A percentile compares a stretch with the other conserved stretches of the same genome.
Evolutionary conservation across 768 basidiomycete genomes (phyloP).

Genomic region (Trametes cingulata): DNA sequence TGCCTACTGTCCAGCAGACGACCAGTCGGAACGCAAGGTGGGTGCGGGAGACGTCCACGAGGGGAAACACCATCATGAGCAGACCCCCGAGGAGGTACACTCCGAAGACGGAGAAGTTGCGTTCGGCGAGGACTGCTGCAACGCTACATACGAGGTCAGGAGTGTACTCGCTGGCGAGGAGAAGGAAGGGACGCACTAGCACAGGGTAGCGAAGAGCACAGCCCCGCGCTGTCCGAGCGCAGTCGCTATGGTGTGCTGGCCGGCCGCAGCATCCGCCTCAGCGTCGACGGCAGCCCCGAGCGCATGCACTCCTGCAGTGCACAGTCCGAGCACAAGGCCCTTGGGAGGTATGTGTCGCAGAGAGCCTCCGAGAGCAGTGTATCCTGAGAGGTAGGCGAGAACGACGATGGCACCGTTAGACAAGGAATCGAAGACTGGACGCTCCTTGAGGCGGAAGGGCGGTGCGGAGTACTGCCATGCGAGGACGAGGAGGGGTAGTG

Average conservation of each 20-base stretch:
- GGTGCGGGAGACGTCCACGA: neutral
- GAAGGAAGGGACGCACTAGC: conserved; percentile 1
- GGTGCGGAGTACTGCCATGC: conserved; percentile 13
- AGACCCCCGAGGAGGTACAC: conserved; percentile 8
- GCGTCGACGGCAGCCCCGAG: conserved; percentile 11
- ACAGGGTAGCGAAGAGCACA: neutral
- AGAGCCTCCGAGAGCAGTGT: conserved; percentile 1
- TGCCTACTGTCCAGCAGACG: conserved; percentile 7
- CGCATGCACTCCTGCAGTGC: conserved; percentile 12
- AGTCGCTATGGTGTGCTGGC: conserved; percentile 13
- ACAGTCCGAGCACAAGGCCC: conserved; percentile 9
- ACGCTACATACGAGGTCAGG: neutral
- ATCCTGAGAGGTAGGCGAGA: conserved; percentile 7
- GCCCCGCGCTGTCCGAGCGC: neutral
- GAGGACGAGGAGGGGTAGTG: neutral
- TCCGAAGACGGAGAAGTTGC: conserved; percentile 3
- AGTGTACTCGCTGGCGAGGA: neutral
- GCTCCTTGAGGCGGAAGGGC: conserved; percentile 13
- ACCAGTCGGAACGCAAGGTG: conserved; percentile 5
- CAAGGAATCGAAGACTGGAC: conserved; percentile 6
- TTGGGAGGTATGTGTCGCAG: neutral
- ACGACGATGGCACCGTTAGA: conserved; percentile 14
- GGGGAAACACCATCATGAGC: neutral
- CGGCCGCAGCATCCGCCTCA: conserved; percentile 2
- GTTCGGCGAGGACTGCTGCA: neutral